These are phyloP conservation scores for Lentithecium fluviatile DNA, from an alignment of 495 filamentous ascomycete species.

Conservation along the genomic window DNA sequence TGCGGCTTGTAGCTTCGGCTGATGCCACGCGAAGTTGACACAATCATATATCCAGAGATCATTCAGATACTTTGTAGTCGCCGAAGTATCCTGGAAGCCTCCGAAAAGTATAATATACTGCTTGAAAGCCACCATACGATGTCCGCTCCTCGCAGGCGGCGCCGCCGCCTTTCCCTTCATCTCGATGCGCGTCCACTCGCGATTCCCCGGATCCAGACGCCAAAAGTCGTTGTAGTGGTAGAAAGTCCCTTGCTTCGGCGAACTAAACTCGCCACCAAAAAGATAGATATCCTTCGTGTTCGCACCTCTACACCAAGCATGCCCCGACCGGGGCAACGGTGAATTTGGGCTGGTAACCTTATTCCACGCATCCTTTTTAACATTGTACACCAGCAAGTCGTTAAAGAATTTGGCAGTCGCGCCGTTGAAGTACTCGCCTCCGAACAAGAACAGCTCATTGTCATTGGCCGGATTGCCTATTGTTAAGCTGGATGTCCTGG, in stretches of 20 bases:
- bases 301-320: conserved; percentile 86
- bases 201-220: conserved; percentile 74
- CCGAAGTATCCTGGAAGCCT: conserved; percentile 93
- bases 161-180: conserved; percentile 68
- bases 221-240: conserved; percentile 99
- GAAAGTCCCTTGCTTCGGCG: conserved; percentile 95
- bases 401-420: conserved; percentile 63
- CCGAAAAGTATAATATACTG: conserved; percentile 73
- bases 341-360: conserved; percentile 86
- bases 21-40: conserved; percentile 73
- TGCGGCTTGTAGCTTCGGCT: conserved; percentile 65
- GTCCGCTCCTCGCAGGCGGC: conserved; percentile 86
- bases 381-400: conserved; percentile 83
- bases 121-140: conserved; percentile 94
- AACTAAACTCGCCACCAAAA: conserved; percentile 81
- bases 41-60: conserved; percentile 72
- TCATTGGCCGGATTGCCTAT: conserved; percentile 79
- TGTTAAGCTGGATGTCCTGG: conserved; percentile 74
- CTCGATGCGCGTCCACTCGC: conserved; percentile 90
- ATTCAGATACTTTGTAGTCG: conserved; percentile 83
- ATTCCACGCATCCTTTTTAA: conserved; percentile 83
- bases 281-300: conserved; percentile 84
- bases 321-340: conserved; percentile 84
- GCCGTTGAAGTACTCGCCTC: conserved; percentile 72
- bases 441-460: conserved; percentile 89